These are phyloP conservation scores for Furcasterigmium sp. DNA, from an alignment of 2,329 filamentous ascomycete species.

Conservation along the genomic window DNA sequence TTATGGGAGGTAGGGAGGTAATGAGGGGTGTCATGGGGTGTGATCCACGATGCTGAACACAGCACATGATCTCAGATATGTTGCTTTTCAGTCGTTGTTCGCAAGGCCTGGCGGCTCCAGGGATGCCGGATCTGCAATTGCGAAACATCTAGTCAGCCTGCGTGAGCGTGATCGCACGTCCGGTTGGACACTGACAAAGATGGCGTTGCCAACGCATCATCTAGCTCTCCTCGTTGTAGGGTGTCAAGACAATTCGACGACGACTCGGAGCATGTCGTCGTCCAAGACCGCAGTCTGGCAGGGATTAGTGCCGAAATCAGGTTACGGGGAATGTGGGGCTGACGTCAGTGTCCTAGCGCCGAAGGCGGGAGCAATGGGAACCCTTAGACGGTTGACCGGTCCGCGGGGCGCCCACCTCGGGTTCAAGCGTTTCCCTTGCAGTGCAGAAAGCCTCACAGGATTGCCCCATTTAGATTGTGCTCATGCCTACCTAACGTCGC, in stretches of 20 bases:
- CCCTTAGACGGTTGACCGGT: no score
- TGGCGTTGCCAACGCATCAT: conserved; percentile 7
- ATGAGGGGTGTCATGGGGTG: no score
- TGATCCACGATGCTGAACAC: not conserved
- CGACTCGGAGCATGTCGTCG: conserved; percentile 9
- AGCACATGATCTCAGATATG: not conserved
- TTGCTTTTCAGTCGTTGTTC: conserved; percentile 3
- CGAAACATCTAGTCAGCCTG: not conserved
- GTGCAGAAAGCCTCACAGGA: no score
- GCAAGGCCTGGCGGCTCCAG: not conserved
- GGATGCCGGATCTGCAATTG: conserved; percentile 5
- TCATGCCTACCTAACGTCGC: no score
- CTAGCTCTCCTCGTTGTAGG: conserved; percentile 1
- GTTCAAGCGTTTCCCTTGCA: no score
- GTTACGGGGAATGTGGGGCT: conserved; percentile 1
- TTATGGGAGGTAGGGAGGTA: no score
- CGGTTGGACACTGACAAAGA: conserved; percentile 1
- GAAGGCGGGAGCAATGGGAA: no score
- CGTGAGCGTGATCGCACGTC: no score
- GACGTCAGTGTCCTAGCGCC: not conserved
- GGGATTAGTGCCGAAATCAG: conserved; percentile 1
- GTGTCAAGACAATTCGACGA: conserved; percentile 4
- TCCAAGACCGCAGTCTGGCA: conserved; percentile 3
- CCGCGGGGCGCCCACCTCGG: no score
- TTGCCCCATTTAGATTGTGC: no score